These are phyloP conservation scores for Arthrobotrys conoides DNA, from an alignment of 2,329 filamentous ascomycete genomes.

Conservation along the genomic window DNA sequence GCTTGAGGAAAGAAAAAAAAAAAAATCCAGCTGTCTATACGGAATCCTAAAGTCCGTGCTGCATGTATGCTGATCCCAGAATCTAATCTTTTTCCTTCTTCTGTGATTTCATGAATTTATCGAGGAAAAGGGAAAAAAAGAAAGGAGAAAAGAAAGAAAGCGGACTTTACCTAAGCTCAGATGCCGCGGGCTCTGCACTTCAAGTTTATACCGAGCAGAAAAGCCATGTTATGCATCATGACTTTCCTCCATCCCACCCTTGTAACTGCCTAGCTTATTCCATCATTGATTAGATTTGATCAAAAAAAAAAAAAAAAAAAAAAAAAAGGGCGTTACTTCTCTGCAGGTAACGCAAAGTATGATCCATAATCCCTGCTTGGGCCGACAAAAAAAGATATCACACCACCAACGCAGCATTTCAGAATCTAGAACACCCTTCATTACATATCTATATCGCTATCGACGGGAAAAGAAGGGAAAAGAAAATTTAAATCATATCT, in stretches of 20 bases:
- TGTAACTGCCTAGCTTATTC: background rate
- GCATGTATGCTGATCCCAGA: background rate
- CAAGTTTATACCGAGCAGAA: background rate
- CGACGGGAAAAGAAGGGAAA: slow-evolving; percentile 9
- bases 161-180: slow-evolving; percentile 2
- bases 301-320: slow-evolving; percentile 1
- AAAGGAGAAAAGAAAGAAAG: background rate
- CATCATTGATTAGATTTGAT: slow-evolving; percentile 17
- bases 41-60: slow-evolving; percentile 24
- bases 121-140: too few relatives aligned
- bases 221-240: background rate
- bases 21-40: background rate
- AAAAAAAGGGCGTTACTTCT: slow-evolving; percentile 4
- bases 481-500: background rate
- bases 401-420: slow-evolving; percentile 37
- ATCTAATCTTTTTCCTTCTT: background rate
- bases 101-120: too few relatives aligned
- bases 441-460: slow-evolving; percentile 19
- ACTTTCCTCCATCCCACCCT: background rate
- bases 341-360: slow-evolving; percentile 3
- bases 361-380: slow-evolving; percentile 3
- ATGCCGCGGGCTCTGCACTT: background rate
- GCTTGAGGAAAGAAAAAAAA: background rate
- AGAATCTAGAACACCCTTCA: slow-evolving; percentile 42
- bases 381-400: slow-evolving; percentile 20